Evolutionary conservation across 202 grass and related monocot genomes (phyloP).

Genomic region (Setaria viridis): DNA sequence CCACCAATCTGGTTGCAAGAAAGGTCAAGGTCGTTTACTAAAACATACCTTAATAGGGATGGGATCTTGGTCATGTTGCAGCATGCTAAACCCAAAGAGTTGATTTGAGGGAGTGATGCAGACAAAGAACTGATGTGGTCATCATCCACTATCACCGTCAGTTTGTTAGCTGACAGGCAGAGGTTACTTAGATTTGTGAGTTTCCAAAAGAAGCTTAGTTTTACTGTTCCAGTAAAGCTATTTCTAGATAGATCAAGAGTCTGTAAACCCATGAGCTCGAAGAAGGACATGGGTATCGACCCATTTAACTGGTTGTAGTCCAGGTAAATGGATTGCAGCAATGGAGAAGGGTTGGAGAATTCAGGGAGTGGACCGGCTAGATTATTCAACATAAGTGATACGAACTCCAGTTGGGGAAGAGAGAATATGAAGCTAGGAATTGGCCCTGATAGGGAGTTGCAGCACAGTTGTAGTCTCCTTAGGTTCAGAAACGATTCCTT

Average conservation of each 20-base stretch:
- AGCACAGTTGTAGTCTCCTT: background rate
- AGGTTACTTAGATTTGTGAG: slow-evolving; percentile 28
- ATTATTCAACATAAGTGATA: slow-evolving; percentile 36
- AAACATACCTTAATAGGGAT: slow-evolving; percentile 35
- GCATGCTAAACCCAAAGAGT: slow-evolving; percentile 38
- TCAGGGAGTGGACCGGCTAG: slow-evolving; percentile 29
- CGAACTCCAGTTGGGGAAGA: slow-evolving; percentile 38
- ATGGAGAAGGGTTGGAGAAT: slow-evolving; percentile 26
- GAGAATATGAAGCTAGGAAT: slow-evolving; percentile 51
- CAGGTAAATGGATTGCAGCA: slow-evolving; percentile 37
- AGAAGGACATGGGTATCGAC: slow-evolving; percentile 43
- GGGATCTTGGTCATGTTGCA: slow-evolving; percentile 65
- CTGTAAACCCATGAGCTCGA: slow-evolving; percentile 13
- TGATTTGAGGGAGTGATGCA: slow-evolving; percentile 33
- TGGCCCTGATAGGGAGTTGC: slow-evolving; percentile 51
- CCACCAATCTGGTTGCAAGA: slow-evolving; percentile 55
- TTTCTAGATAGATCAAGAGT: slow-evolving; percentile 35
- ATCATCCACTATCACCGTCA: slow-evolving; percentile 50
- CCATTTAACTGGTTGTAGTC: slow-evolving; percentile 47
- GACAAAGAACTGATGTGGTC: slow-evolving; percentile 14
- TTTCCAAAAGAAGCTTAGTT: slow-evolving; percentile 39
- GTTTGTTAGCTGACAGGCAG: slow-evolving; percentile 28
- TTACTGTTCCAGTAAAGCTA: slow-evolving; percentile 33
- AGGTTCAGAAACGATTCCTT: slow-evolving; percentile 36
- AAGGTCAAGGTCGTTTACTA: slow-evolving; percentile 47